Conservation (phyloP, 2,329 filamentous ascomycete genomes). For the Westerdykella aurantiaca region DNA sequence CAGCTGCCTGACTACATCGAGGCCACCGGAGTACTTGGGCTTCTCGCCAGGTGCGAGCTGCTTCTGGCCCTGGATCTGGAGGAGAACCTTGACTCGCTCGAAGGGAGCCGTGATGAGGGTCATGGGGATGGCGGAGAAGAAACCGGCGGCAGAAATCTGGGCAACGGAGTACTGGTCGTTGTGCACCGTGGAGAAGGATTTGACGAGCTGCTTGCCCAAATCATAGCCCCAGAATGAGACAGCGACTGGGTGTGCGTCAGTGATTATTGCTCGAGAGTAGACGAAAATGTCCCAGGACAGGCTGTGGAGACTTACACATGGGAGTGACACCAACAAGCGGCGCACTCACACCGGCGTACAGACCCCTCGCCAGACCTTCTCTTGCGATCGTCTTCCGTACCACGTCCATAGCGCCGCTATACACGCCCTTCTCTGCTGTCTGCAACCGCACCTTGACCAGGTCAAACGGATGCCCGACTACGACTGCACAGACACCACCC, state of each 20-base stretch:
- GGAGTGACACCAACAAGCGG: slow-evolving; percentile 93
- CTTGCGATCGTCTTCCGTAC: slow-evolving; percentile 81
- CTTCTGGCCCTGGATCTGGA: slow-evolving; percentile 95
- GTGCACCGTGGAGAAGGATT: slow-evolving; percentile 57
- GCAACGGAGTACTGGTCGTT: slow-evolving; percentile 71
- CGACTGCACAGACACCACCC: slow-evolving; percentile 85
- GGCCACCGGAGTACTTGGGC: slow-evolving; percentile 78
- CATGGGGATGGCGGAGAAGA: slow-evolving; percentile 94
- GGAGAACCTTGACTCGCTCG: slow-evolving; percentile 96
- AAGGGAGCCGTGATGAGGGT: slow-evolving; percentile 98
- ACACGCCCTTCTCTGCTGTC: slow-evolving; percentile 90
- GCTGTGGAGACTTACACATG: slow-evolving; percentile 70
- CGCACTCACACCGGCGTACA: slow-evolving; percentile 96
- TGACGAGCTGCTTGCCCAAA: slow-evolving; percentile 84
- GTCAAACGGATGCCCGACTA: slow-evolving; percentile 94
- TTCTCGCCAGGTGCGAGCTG: slow-evolving; percentile 80
- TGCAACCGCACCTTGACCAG: slow-evolving; percentile 96
- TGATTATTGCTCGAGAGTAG: background rate
- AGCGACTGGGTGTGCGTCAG: slow-evolving; percentile 45
- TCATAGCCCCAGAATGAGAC: slow-evolving; percentile 83
- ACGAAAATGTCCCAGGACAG: background rate
- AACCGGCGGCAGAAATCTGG: slow-evolving; percentile 86
- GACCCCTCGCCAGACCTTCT: slow-evolving; percentile 70
- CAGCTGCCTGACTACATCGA: slow-evolving; percentile 88
- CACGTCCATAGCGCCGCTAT: slow-evolving; percentile 84